phyloP scores from a whole-genome alignment of 129 eudicot genomes.

The Flaveria linearis region DNA sequence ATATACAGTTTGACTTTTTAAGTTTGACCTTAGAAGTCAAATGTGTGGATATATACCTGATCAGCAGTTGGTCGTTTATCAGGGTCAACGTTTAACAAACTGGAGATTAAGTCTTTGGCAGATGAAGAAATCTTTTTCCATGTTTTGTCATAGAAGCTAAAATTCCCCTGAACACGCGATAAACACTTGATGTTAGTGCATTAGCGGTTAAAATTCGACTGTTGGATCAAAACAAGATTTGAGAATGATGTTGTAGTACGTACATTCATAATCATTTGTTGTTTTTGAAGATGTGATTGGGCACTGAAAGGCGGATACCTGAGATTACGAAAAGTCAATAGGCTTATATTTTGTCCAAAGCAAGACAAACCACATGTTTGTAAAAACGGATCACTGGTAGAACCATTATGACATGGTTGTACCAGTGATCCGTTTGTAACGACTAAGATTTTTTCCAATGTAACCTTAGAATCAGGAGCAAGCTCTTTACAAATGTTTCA shows the following conservation, averaged over 20 bases:
- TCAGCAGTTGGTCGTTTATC: slow-evolving; percentile 65
- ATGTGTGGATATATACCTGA: slow-evolving; percentile 41
- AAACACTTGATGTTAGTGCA: background rate
- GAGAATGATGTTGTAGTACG: slow-evolving; percentile 33
- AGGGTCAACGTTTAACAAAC: slow-evolving; percentile 69
- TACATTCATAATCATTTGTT: slow-evolving; percentile 75
- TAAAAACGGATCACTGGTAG: no score
- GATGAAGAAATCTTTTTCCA: slow-evolving; percentile 84
- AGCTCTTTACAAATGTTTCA: no score
- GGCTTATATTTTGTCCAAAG: background rate
- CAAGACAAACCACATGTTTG: background rate
- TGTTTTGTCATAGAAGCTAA: slow-evolving; percentile 79
- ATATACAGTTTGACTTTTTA: background rate
- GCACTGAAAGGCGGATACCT: slow-evolving; percentile 92
- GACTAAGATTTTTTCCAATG: background rate
- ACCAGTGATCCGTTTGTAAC: background rate
- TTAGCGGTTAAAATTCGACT: background rate
- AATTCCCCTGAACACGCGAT: slow-evolving; percentile 67
- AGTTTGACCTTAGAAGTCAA: slow-evolving; percentile 1
- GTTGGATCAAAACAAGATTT: background rate
- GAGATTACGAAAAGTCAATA: slow-evolving; percentile 25
- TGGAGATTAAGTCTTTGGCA: slow-evolving; percentile 65
- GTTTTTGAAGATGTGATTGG: slow-evolving; percentile 70
- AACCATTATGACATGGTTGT: background rate
- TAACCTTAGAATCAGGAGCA: background rate